Conservation (phyloP, 2,329 filamentous ascomycete genomes). For the Coniochaeta ligniaria region DNA sequence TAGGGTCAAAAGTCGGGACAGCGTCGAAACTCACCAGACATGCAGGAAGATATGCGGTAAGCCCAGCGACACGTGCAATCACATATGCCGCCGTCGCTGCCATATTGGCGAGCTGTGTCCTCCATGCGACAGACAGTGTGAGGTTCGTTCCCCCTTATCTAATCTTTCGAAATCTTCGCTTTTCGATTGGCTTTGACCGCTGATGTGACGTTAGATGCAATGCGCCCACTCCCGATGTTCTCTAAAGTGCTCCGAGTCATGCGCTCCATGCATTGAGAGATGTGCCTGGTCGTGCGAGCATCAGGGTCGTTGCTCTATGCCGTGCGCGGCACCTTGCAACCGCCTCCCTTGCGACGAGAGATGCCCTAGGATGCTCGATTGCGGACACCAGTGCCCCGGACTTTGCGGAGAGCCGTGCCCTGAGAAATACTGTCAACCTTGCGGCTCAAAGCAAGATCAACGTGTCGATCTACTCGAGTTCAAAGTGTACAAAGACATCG, state of each 20-base stretch:
- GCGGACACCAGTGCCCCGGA: slow-evolving; percentile 56
- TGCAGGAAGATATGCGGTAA: slow-evolving; percentile 45
- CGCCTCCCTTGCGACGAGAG: slow-evolving; percentile 57
- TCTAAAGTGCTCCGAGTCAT: slow-evolving; percentile 9
- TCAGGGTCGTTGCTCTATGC: slow-evolving; percentile 33
- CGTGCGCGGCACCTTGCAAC: slow-evolving; percentile 61
- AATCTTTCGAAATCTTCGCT: too few relatives aligned
- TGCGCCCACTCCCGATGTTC: slow-evolving; percentile 9
- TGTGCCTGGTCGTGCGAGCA: slow-evolving; percentile 13
- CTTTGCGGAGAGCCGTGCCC: slow-evolving; percentile 61
- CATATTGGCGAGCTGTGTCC: slow-evolving; percentile 41
- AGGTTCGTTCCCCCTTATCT: slow-evolving; percentile 38
- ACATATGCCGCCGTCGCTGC: slow-evolving; percentile 44
- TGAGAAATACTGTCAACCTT: slow-evolving; percentile 47
- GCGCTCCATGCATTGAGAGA: slow-evolving; percentile 12
- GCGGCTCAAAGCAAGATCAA: slow-evolving; percentile 31
- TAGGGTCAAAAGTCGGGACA: slow-evolving; percentile 13
- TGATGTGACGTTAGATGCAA: slow-evolving; percentile 6
- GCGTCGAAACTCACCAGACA: slow-evolving; percentile 34
- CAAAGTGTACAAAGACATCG: slow-evolving; percentile 45
- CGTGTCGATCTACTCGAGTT: slow-evolving; percentile 51
- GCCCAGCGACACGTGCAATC: slow-evolving; percentile 45
- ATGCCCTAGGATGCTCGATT: slow-evolving; percentile 44
- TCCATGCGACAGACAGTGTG: slow-evolving; percentile 42
- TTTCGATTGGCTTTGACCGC: slow-evolving; percentile 11